Conservation (phyloP, 163 green algal species). For the Volvox carteri region DNA sequence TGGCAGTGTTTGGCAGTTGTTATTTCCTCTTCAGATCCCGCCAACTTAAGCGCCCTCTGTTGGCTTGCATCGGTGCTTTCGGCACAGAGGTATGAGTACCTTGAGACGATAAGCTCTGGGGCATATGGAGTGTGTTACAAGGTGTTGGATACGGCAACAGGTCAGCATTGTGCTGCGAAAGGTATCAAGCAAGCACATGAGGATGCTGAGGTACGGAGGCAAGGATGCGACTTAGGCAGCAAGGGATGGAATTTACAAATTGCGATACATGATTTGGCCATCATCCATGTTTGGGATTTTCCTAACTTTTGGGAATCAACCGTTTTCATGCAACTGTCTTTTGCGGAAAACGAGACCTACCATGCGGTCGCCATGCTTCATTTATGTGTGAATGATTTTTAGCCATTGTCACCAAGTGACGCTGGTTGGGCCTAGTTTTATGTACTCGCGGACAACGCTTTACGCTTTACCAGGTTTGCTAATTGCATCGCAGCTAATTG, state of each 20-base stretch:
- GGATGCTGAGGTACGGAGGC: slow-evolving; percentile 5
- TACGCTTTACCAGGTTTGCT: too few species aligned
- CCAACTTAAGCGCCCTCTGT: too few species aligned
- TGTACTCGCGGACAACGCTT: too few species aligned
- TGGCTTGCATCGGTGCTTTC: too few species aligned
- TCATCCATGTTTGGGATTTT: too few species aligned
- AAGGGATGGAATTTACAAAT: background rate
- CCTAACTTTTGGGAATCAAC: background rate
- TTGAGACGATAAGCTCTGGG: slow-evolving; percentile 41
- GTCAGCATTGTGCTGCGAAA: slow-evolving; percentile 11
- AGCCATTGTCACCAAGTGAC: too few species aligned
- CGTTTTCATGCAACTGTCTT: background rate
- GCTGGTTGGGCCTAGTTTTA: too few species aligned
- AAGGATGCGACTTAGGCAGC: background rate
- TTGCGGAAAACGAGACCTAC: background rate
- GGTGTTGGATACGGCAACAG: background rate
- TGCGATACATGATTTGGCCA: background rate
- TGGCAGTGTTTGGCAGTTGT: too few species aligned
- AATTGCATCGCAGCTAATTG: too few species aligned
- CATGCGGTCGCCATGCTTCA: background rate
- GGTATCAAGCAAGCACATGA: slow-evolving; percentile 27
- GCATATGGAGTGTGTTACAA: slow-evolving; percentile 43
- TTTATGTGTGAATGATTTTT: too few species aligned
- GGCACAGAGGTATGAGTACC: slow-evolving; percentile 34
- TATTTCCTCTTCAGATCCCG: too few species aligned